Evolutionary conservation across 2,329 filamentous ascomycete genomes (phyloP), one percentile per base, ranked within the genome.

Genomic region (Lachnum nothofagi): DNA sequence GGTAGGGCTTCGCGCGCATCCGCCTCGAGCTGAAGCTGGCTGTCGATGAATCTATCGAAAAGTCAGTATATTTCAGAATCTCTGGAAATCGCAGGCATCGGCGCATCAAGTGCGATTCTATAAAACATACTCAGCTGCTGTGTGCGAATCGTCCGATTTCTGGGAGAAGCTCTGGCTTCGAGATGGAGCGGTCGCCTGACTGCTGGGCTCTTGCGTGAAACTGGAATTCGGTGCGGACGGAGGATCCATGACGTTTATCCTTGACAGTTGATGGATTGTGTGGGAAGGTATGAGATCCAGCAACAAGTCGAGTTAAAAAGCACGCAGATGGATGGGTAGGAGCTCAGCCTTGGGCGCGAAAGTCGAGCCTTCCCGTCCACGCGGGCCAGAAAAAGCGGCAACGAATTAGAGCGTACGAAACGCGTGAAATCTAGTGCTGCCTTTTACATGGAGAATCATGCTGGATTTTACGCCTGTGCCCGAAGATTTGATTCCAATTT

Each of bases 1-100:
- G 93, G 93, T 5, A 98, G 78, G 53, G 88, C 88, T 74, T 98
- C 91, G 60, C 91, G 89, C 40, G 93, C 93, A 71, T 98, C 93
- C 17, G 88, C 88, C 70, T 98, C 93, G 45, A 98, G 83, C 58
- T 85, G 83, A 64, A 96, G 83, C 66, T 98, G 93, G 47, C 83
- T 83, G 60, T 88, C 82, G 58, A 98, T 89, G 66, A 94, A 97
- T 23, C 87, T 91, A 48, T 4, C 9, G 16, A 10, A 33, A 31
- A 20, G 24, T 61, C 27, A 58, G 47, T 29, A 41, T 19, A 43
- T 12, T 16, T 16, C 20, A 44, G n/a, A 25, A 5, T 14, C 14
- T 23, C 10, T 10, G 9, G 14, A 35, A 8, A 35, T 16, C 19
- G 9, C 12, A 17, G 10, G n/a, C n/a, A 37, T 37, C 9, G 8